Conservation (phyloP, 306 rosid species). For the Macrotyloma uniflorum region DNA sequence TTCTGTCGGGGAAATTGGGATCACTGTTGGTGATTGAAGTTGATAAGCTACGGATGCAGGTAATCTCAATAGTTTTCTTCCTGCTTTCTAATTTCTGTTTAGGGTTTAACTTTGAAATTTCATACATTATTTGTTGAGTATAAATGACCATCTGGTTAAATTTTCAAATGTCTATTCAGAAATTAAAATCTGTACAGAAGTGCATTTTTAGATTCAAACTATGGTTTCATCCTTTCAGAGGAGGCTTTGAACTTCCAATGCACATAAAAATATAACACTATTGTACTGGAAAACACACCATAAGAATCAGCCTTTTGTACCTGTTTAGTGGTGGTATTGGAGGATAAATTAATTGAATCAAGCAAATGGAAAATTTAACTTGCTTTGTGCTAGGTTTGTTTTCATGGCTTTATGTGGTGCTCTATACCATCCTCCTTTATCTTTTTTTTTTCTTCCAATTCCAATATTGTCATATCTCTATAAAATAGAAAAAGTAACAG, state of each 20-base stretch:
- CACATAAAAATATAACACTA: background rate
- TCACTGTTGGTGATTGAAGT: constrained; percentile 77
- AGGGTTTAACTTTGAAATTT: constrained; percentile 18
- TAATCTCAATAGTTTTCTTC: constrained; percentile 51
- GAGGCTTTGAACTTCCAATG: no score
- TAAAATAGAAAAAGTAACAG: background rate
- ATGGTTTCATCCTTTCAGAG: no score
- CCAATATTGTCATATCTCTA: background rate
- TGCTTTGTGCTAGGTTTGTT: constrained; percentile 17
- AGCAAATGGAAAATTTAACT: background rate
- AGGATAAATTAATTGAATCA: constrained; percentile 24
- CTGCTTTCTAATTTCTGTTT: constrained; percentile 16
- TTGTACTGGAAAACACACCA: background rate
- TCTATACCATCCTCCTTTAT: background rate
- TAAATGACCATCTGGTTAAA: constrained; percentile 6
- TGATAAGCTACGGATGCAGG: constrained; percentile 95
- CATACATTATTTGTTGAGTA: background rate
- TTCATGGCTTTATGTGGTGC: background rate
- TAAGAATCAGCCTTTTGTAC: constrained; percentile 1
- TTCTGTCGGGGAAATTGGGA: constrained; percentile 92
- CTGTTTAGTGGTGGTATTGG: background rate
- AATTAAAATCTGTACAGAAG: background rate
- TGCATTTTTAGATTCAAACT: constrained; percentile 15
- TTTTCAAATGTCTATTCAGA: background rate
- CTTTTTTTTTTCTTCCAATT: background rate